A percentile compares a stretch with the other conserved stretches of the same genome.
These are phyloP conservation scores for Dothistroma pini DNA, from an alignment of 2,329 filamentous ascomycete species.

Conservation along the genomic window DNA sequence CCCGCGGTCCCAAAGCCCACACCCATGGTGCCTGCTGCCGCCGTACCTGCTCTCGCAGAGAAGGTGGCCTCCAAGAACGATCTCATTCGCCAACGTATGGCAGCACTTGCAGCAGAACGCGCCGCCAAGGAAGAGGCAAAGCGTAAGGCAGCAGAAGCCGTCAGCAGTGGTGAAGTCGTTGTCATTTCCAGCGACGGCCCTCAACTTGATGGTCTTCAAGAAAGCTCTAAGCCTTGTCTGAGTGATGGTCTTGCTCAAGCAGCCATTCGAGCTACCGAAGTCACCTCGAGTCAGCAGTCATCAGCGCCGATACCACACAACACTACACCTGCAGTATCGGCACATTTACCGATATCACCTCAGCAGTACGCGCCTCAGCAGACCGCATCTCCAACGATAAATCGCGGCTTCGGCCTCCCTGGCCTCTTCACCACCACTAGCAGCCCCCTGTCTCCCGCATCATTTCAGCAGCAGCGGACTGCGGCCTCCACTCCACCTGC, in stretches of 20 bases:
- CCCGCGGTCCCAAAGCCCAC: background rate
- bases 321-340: background rate
- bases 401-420: constrained; percentile 23
- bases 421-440: constrained; percentile 30
- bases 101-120: constrained; percentile 56
- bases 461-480: background rate
- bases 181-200: constrained; percentile 9
- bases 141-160: constrained; percentile 1
- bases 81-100: constrained; percentile 72
- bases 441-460: constrained; percentile 4
- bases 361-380: background rate
- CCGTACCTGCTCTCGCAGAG: constrained; percentile 9
- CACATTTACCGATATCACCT: background rate
- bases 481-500: background rate
- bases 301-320: background rate
- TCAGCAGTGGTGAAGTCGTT: background rate
- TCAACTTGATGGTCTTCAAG: background rate
- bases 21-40: constrained; percentile 13
- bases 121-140: constrained; percentile 23
- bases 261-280: constrained; percentile 2
- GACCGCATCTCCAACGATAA: constrained; percentile 14
- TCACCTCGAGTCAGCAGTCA: background rate
- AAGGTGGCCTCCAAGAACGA: constrained; percentile 53
- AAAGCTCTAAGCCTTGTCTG: constrained; percentile 9
- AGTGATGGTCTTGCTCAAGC: constrained; percentile 16